These are phyloP conservation scores for Westerdykella ornata DNA, from an alignment of 2,329 filamentous ascomycete genomes.

Conservation along the genomic window DNA sequence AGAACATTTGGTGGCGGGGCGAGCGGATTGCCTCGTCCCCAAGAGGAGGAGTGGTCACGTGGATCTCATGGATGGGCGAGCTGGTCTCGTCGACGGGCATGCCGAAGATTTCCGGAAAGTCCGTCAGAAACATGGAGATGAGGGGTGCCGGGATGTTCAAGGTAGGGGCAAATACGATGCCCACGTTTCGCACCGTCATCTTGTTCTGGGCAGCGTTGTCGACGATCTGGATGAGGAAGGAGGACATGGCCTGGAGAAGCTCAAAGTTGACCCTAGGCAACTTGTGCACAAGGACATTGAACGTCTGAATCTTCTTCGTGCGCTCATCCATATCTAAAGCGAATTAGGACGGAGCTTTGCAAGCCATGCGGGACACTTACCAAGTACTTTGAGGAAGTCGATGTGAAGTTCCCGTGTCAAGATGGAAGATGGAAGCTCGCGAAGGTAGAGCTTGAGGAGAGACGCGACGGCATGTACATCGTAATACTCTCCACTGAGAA, in stretches of 20 bases:
- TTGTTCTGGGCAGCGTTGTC: slow-evolving; percentile 88
- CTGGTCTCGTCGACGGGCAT: slow-evolving; percentile 54
- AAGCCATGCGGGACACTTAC: slow-evolving; percentile 33
- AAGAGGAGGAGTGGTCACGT: slow-evolving; percentile 37
- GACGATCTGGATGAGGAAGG: slow-evolving; percentile 86
- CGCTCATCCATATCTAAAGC: slow-evolving; percentile 62
- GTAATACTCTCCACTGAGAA: slow-evolving; percentile 80
- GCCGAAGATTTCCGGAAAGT: slow-evolving; percentile 81
- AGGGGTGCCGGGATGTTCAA: slow-evolving; percentile 93
- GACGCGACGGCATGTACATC: slow-evolving; percentile 96
- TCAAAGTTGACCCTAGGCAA: slow-evolving; percentile 75
- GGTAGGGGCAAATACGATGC: slow-evolving; percentile 95
- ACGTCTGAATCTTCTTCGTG: slow-evolving; percentile 66
- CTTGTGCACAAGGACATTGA: slow-evolving; percentile 71
- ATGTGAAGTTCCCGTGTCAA: slow-evolving; percentile 84
- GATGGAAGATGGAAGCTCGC: slow-evolving; percentile 85
- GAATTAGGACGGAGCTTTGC: slow-evolving; percentile 15
- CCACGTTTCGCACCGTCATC: slow-evolving; percentile 94
- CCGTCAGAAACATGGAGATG: slow-evolving; percentile 87
- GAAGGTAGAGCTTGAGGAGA: slow-evolving; percentile 85
- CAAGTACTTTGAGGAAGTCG: slow-evolving; percentile 75
- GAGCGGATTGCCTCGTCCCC: slow-evolving; percentile 56
- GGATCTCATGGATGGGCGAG: slow-evolving; percentile 43
- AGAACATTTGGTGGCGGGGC: slow-evolving; percentile 59
- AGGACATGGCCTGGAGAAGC: slow-evolving; percentile 74